A percentile compares a stretch with the other conserved stretches of the same genome.
phyloP scores from a whole-genome alignment of 148 eudicot species.

The Fallopia convolvulus region DNA sequence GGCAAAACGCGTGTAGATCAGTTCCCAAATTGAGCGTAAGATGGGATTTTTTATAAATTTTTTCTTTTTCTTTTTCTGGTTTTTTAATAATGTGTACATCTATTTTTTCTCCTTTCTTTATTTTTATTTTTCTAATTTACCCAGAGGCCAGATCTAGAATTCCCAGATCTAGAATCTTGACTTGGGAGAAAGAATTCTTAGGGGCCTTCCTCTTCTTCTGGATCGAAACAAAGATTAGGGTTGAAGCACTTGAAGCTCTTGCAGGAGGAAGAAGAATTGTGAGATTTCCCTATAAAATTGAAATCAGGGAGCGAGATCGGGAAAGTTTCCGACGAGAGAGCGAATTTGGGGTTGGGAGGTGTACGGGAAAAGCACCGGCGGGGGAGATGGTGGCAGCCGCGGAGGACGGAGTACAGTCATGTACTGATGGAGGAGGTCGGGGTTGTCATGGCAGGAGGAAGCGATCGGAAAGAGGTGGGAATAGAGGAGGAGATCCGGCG shows the following conservation, averaged over 20 bases:
- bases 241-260: slow-evolving; percentile 52
- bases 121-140: too few relatives aligned
- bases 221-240: slow-evolving; percentile 54
- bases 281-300: slow-evolving; percentile 26
- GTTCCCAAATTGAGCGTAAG: too few relatives aligned
- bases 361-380: slow-evolving; percentile 56
- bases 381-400: slow-evolving; percentile 88
- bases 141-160: too few relatives aligned
- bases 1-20: too few relatives aligned
- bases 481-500: slow-evolving; percentile 61
- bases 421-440: slow-evolving; percentile 51
- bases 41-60: too few relatives aligned
- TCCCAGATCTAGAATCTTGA: too few relatives aligned
- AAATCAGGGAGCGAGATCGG: slow-evolving; percentile 35
- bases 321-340: slow-evolving; percentile 30
- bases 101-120: too few relatives aligned
- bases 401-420: slow-evolving; percentile 80
- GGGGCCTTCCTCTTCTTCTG: too few relatives aligned
- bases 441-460: slow-evolving; percentile 52
- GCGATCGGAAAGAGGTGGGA: slow-evolving; percentile 57
- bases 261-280: slow-evolving; percentile 27
- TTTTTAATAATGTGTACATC: too few relatives aligned
- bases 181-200: too few relatives aligned
- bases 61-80: too few relatives aligned
- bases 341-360: slow-evolving; percentile 16